Percentiles rank a stretch among this genome's conserved stretches.
Conservation (phyloP, 1,139 yeast species). For the Candida glucosophila region DNA sequence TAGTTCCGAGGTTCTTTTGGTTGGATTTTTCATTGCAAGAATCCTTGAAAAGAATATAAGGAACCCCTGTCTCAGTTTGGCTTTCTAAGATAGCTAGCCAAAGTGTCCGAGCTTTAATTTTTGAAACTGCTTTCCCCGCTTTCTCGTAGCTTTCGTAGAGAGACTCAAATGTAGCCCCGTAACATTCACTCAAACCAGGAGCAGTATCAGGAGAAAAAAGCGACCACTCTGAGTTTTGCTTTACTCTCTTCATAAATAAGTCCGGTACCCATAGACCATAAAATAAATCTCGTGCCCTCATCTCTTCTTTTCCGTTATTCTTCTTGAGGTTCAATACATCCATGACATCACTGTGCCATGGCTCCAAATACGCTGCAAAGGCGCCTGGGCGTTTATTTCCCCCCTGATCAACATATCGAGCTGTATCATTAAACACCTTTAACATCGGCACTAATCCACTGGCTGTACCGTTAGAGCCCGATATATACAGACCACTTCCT, state of each 20-base stretch:
- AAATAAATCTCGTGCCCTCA: constrained; percentile 83
- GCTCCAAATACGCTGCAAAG: constrained; percentile 79
- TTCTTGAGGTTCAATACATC: constrained; percentile 79
- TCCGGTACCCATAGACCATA: constrained; percentile 92
- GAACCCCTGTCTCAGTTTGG: constrained; percentile 90
- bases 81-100: constrained; percentile 86
- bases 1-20: constrained; percentile 80
- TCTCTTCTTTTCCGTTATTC: constrained; percentile 87
- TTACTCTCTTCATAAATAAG: constrained; percentile 82
- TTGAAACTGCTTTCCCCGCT: constrained; percentile 62
- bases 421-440: constrained; percentile 84
- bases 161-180: constrained; percentile 72
- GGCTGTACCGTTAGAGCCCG: constrained; percentile 85
- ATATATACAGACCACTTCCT: constrained; percentile 78
- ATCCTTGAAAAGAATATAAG: constrained; percentile 86
- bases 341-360: constrained; percentile 86
- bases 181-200: constrained; percentile 70
- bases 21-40: constrained; percentile 77
- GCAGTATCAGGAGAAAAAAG: constrained; percentile 85
- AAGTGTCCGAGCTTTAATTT: constrained; percentile 76
- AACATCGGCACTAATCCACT: constrained; percentile 87
- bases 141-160: constrained; percentile 65
- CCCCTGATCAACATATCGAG: constrained; percentile 89
- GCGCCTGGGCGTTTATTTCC: constrained; percentile 95
- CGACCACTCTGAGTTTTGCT: constrained; percentile 72